Percentiles rank a stretch among this genome's conserved stretches.
Evolutionary conservation across 2,329 filamentous ascomycete genomes (phyloP).

Genomic region (Decorospora gaudefroyi): DNA sequence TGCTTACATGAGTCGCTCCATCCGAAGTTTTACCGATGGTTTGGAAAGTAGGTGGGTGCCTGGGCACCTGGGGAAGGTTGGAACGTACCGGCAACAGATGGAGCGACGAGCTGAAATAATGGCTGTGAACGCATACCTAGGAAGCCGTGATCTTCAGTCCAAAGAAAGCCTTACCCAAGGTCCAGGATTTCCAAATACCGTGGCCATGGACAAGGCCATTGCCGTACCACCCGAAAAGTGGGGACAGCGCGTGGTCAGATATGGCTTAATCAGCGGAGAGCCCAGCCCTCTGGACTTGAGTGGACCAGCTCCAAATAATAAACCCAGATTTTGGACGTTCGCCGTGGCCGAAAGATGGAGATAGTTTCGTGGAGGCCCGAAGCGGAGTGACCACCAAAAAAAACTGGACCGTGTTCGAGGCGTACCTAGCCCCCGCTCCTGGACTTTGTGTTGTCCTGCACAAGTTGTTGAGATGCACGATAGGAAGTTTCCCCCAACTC

Average conservation of each 20-base stretch:
- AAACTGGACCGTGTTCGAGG: constrained; percentile 10
- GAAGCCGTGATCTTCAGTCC: too few relatives aligned
- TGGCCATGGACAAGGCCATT: neutral
- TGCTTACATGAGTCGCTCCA: too few relatives aligned
- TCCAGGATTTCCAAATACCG: constrained; percentile 6
- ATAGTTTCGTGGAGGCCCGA: constrained; percentile 3
- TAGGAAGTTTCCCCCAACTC: neutral
- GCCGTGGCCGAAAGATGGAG: constrained; percentile 1
- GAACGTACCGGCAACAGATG: too few relatives aligned
- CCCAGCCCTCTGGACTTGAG: constrained; percentile 1
- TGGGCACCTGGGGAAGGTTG: too few relatives aligned
- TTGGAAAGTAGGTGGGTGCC: too few relatives aligned
- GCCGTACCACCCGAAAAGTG: constrained; percentile 1
- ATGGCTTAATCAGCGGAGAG: constrained; percentile 4
- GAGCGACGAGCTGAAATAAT: too few relatives aligned
- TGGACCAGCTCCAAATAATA: neutral
- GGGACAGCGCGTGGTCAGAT: constrained; percentile 5
- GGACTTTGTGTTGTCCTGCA: neutral
- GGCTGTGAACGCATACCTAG: too few relatives aligned
- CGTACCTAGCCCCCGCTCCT: constrained; percentile 1
- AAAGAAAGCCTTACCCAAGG: constrained; percentile 1
- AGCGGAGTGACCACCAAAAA: constrained; percentile 5
- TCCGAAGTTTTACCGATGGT: too few relatives aligned
- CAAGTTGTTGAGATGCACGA: constrained; percentile 7
- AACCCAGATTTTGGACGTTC: neutral